Percentiles rank a stretch among this genome's conserved stretches.
These are phyloP conservation scores for Aureobasidium sp. DNA, from an alignment of 2,329 filamentous ascomycete genomes.

Conservation along the genomic window DNA sequence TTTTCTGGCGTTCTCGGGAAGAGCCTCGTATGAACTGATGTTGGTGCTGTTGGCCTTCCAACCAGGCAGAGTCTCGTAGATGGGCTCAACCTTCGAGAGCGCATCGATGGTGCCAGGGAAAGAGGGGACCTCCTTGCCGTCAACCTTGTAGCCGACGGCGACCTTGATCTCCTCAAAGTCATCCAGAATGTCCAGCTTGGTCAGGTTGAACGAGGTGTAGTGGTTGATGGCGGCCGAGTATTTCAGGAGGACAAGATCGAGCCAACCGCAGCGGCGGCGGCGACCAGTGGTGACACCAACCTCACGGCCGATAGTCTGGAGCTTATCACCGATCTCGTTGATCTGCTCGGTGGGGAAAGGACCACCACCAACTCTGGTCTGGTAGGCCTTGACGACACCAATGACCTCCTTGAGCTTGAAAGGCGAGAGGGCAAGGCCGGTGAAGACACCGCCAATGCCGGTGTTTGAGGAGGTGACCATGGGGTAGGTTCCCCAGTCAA, in stretches of 20 bases:
- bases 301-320: conserved; percentile 51
- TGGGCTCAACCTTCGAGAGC: conserved; percentile 54
- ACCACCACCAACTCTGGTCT: conserved; percentile 50
- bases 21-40: conserved; percentile 52
- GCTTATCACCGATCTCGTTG: conserved; percentile 50
- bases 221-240: conserved; percentile 60
- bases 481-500: conserved; percentile 57
- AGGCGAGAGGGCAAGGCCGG: conserved; percentile 55
- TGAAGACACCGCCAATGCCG: conserved; percentile 55
- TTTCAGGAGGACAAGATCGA: conserved; percentile 62
- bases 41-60: conserved; percentile 61
- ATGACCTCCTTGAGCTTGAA: conserved; percentile 55
- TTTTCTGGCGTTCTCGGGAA: conserved; percentile 57
- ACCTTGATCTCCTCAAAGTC: conserved; percentile 68
- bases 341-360: conserved; percentile 63
- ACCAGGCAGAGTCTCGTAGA: conserved; percentile 62
- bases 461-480: conserved; percentile 56
- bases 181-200: conserved; percentile 65
- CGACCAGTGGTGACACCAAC: conserved; percentile 53
- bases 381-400: conserved; percentile 63
- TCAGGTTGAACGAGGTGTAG: conserved; percentile 59
- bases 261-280: conserved; percentile 56
- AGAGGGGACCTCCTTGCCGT: conserved; percentile 49
- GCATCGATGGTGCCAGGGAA: conserved; percentile 59
- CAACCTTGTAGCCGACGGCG: conserved; percentile 60